Conservation (phyloP, 306 rosid genomes). For the Cyclanthera cordifolia region DNA sequence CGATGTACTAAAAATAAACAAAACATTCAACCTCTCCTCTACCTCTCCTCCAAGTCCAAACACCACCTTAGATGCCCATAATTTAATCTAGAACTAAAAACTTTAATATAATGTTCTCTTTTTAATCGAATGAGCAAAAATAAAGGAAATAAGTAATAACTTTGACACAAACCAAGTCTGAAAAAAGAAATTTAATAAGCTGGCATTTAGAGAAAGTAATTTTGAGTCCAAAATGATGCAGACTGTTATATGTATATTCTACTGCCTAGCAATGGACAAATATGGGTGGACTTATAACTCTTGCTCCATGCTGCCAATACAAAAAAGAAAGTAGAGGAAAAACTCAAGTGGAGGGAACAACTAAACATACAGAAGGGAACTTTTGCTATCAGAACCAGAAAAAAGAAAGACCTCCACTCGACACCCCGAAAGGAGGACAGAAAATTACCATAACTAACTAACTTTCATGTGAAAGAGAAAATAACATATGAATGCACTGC, state of each 20-base stretch:
- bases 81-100: neutral
- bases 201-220: neutral
- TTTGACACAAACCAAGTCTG: neutral
- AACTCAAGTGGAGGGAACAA: neutral
- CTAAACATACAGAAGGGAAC: slow-evolving; percentile 3
- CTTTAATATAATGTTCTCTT: neutral
- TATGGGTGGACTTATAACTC: neutral
- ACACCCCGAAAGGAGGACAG: neutral
- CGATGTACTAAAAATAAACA: too few species aligned
- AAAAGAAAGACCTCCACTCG: neutral
- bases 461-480: neutral
- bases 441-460: neutral
- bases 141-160: neutral
- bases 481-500: neutral
- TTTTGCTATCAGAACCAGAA: neutral
- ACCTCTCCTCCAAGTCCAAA: too few species aligned
- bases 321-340: neutral
- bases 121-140: neutral
- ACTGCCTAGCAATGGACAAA: neutral
- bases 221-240: neutral
- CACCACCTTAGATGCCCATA: neutral
- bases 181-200: neutral
- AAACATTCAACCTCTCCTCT: too few species aligned
- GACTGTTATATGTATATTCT: neutral
- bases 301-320: neutral